Evolutionary conservation across 2,329 filamentous ascomycete genomes (phyloP).

Genomic region (Lasiodiplodia sp.): DNA sequence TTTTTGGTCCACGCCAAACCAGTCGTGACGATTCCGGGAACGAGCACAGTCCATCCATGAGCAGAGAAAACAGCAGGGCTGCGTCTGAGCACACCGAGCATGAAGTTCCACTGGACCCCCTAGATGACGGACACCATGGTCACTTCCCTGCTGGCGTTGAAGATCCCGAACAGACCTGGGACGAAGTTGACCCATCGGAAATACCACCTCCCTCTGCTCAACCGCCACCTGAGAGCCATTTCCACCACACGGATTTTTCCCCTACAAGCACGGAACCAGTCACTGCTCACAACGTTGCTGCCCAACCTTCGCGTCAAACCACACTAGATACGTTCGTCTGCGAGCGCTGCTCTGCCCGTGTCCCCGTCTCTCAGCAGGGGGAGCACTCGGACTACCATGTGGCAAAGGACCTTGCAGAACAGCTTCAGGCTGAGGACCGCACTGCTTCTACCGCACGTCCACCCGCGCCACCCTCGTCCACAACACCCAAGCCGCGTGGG

Average conservation of each 20-base stretch:
- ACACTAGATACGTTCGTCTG: conserved; percentile 60
- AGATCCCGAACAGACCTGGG: not conserved
- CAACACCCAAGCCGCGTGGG: conserved; percentile 35
- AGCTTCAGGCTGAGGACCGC: conserved; percentile 50
- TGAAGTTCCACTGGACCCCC: not conserved
- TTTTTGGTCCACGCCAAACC: conserved; percentile 36
- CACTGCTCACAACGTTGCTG: not conserved
- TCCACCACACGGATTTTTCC: not conserved
- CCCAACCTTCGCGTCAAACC: conserved; percentile 35
- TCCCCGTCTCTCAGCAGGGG: conserved; percentile 66
- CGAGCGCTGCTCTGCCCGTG: conserved; percentile 68
- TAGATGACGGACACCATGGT: not conserved
- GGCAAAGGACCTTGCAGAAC: conserved; percentile 81
- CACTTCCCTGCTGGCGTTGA: not conserved
- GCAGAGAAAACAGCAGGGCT: conserved; percentile 15
- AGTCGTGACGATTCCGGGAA: conserved; percentile 21
- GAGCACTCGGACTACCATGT: conserved; percentile 96
- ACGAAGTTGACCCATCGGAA: conserved; percentile 5
- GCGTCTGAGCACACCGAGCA: conserved; percentile 13
- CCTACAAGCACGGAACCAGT: not conserved
- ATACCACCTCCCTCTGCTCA: conserved; percentile 45
- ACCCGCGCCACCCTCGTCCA: conserved; percentile 33
- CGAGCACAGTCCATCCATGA: conserved; percentile 18
- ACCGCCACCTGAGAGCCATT: conserved; percentile 31
- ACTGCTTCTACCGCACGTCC: conserved; percentile 25